phyloP scores from a whole-genome alignment of 108 stramenopile species.

The Fistulifera solaris region DNA sequence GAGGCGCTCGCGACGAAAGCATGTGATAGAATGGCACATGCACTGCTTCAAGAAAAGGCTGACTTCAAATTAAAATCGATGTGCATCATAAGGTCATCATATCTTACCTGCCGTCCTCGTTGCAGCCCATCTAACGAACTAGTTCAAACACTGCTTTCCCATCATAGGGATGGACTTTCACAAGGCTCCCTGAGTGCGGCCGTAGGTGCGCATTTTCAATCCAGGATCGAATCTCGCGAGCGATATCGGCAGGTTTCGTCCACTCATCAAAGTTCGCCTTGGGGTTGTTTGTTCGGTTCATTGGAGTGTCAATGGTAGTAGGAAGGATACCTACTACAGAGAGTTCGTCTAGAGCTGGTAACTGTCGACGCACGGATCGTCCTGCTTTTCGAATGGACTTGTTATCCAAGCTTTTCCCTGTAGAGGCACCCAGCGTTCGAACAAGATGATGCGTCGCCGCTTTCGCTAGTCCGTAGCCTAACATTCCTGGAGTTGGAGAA shows the following conservation, averaged over 20 bases:
- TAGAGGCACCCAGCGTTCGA: conserved; percentile 48
- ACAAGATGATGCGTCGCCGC: conserved; percentile 56
- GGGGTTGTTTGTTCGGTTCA: conserved; percentile 55
- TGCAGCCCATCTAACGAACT: conserved; percentile 1
- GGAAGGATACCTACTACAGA: conserved; percentile 60
- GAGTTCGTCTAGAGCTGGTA: conserved; percentile 18
- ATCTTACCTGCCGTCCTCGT: no score
- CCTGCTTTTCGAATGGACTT: conserved; percentile 30
- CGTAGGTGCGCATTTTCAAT: conserved; percentile 44
- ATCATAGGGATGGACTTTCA: conserved; percentile 51
- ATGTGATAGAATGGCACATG: no score
- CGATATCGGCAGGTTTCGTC: conserved; percentile 67
- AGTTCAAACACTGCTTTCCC: conserved; percentile 8
- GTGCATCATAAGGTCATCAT: no score
- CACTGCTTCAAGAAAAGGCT: no score
- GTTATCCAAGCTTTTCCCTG: conserved; percentile 22
- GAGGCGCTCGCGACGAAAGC: no score
- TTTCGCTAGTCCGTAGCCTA: conserved; percentile 61
- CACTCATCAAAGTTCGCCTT: conserved; percentile 31
- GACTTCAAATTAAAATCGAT: no score
- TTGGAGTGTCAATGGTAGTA: conserved; percentile 66
- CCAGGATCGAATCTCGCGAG: conserved; percentile 68
- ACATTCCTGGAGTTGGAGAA: conserved; percentile 60
- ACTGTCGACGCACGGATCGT: conserved; percentile 12
- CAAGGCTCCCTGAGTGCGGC: conserved; percentile 70